Conservation (phyloP, 352 stramenopile genomes). For the Phytopythium helicoides region DNA sequence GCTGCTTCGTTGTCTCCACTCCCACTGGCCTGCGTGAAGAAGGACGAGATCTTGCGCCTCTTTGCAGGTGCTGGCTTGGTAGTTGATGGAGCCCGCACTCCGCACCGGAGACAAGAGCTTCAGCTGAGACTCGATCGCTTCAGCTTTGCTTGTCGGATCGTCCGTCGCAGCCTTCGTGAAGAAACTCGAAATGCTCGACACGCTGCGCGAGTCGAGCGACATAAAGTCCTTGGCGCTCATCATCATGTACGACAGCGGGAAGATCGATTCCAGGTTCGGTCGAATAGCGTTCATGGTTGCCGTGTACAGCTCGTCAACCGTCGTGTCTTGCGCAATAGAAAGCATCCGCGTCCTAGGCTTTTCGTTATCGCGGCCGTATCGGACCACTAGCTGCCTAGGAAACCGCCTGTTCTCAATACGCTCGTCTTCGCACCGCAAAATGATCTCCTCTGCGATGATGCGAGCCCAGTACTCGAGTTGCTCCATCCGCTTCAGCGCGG, state of each 20-base stretch:
- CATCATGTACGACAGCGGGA: conserved; percentile 52
- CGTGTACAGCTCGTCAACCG: conserved; percentile 48
- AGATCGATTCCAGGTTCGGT: conserved; percentile 45
- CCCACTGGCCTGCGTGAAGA: conserved; percentile 27
- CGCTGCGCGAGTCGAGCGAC: conserved; percentile 30
- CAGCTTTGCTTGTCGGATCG: conserved; percentile 4
- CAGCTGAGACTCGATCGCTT: not conserved
- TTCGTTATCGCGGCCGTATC: conserved; percentile 43
- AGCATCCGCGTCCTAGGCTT: conserved; percentile 55
- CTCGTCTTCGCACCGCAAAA: conserved; percentile 79
- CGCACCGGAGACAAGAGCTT: conserved; percentile 1
- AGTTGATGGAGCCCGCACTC: too few species aligned
- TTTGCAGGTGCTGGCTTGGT: conserved; percentile 3
- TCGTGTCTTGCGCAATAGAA: conserved; percentile 52
- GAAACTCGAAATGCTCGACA: conserved; percentile 66
- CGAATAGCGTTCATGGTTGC: conserved; percentile 52
- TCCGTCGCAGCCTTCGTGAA: conserved; percentile 39
- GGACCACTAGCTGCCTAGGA: conserved; percentile 54
- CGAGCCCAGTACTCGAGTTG: conserved; percentile 78
- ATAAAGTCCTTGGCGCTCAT: conserved; percentile 77
- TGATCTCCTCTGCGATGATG: conserved; percentile 70
- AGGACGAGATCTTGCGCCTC: conserved; percentile 58
- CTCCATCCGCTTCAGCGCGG: conserved; percentile 35
- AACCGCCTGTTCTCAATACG: conserved; percentile 76
- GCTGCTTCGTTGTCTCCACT: not conserved